phyloP scores from a whole-genome alignment of 768 basidiomycete genomes.

The Trametes elegans region DNA sequence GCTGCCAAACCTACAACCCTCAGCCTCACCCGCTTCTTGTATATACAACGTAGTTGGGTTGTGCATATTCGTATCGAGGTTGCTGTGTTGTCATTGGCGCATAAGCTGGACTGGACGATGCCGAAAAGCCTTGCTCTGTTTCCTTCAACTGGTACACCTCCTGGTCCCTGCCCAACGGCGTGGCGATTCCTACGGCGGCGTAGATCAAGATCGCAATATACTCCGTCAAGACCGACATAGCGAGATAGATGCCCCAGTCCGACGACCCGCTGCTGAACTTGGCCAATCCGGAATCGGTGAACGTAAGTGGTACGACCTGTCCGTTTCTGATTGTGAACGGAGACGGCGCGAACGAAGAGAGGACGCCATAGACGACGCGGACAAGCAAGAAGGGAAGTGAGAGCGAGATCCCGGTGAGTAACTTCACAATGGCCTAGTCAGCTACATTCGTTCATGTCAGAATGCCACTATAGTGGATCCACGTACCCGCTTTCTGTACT shows the following conservation, averaged over 20 bases:
- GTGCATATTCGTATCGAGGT: no score
- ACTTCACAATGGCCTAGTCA: no score
- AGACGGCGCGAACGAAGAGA: conserved; percentile 56
- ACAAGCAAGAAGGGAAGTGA: conserved; percentile 63
- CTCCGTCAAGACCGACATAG: conserved; percentile 63
- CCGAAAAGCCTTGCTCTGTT: neutral
- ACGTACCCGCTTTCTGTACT: conserved; percentile 12
- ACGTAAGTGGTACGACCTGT: conserved; percentile 31
- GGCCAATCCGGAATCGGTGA: conserved; percentile 36
- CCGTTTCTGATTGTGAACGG: conserved; percentile 4
- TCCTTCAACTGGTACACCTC: neutral
- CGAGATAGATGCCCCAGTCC: conserved; percentile 55
- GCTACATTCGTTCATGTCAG: conserved; percentile 36
- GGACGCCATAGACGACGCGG: conserved; percentile 52
- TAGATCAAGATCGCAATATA: conserved; percentile 48
- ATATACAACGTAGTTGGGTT: no score
- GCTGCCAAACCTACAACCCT: no score
- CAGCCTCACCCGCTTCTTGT: no score
- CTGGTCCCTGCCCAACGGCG: conserved; percentile 7
- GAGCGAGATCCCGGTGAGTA: conserved; percentile 51
- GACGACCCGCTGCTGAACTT: conserved; percentile 58
- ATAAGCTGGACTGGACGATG: neutral
- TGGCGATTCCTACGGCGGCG: conserved; percentile 26
- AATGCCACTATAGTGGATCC: neutral
- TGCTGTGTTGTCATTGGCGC: no score